phyloP scores from a whole-genome alignment of 495 filamentous ascomycete species.

The Tuber microsphaerosporum region DNA sequence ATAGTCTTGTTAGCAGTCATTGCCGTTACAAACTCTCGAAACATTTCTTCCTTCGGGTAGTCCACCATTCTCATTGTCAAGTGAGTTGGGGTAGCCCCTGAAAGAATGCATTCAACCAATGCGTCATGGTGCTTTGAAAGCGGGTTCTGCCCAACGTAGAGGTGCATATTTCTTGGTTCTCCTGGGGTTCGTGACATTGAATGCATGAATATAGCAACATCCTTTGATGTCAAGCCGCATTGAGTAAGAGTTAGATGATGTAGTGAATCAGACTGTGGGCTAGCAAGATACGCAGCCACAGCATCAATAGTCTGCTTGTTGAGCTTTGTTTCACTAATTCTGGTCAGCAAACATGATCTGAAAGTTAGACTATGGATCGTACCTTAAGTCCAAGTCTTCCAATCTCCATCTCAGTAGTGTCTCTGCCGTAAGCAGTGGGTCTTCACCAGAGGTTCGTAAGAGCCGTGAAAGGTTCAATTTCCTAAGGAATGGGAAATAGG shows the following conservation, averaged over 20 bases:
- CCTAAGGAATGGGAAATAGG: constrained; percentile 60
- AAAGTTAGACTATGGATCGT: constrained; percentile 2
- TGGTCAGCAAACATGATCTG: constrained; percentile 1
- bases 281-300: constrained; percentile 58
- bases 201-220: constrained; percentile 70
- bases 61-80: constrained; percentile 81
- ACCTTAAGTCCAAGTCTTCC: constrained; percentile 55
- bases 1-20: constrained; percentile 67
- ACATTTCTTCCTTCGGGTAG: constrained; percentile 51
- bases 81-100: constrained; percentile 59
- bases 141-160: constrained; percentile 73
- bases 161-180: constrained; percentile 58
- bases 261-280: constrained; percentile 57
- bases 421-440: constrained; percentile 60
- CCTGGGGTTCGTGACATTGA: constrained; percentile 56
- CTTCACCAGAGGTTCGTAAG: constrained; percentile 54
- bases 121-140: constrained; percentile 64
- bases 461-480: constrained; percentile 67
- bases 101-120: constrained; percentile 61
- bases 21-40: constrained; percentile 64
- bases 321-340: constrained; percentile 44
- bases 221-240: constrained; percentile 68
- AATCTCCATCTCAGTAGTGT: constrained; percentile 66
- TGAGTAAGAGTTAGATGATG: constrained; percentile 66
- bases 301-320: constrained; percentile 54